phyloP scores from a whole-genome alignment of 345 rosid species.

The Eucalyptus camaldulensis region DNA sequence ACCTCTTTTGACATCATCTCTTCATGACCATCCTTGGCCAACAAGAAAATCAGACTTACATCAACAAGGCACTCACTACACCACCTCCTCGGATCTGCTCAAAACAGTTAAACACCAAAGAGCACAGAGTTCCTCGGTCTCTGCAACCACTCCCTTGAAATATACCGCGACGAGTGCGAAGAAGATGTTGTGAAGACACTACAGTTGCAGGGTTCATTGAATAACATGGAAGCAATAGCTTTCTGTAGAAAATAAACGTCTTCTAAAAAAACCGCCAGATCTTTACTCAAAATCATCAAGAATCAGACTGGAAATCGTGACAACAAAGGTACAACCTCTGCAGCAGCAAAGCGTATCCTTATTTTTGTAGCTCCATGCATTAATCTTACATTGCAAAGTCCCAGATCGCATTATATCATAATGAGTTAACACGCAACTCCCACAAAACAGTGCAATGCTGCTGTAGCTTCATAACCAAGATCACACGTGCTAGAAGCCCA shows the following conservation, averaged over 20 bases:
- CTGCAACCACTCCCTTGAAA: neutral
- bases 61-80: neutral
- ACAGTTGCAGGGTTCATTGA: neutral
- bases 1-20: neutral
- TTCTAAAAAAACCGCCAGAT: fast-evolving
- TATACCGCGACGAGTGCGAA: neutral
- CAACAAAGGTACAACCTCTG: neutral
- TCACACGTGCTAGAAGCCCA: neutral
- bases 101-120: neutral
- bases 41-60: neutral
- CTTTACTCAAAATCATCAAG: neutral
- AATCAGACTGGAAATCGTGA: neutral
- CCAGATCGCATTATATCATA: neutral
- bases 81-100: neutral
- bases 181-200: neutral
- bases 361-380: neutral
- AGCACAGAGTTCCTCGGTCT: neutral
- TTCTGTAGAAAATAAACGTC: neutral
- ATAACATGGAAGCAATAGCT: neutral
- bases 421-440: neutral
- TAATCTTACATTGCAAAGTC: neutral
- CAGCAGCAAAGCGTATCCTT: neutral
- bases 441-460: neutral
- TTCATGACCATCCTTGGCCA: neutral
- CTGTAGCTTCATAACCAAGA: neutral